Conservation (phyloP, 23 red algal genomes). For the Cyanidiococcus yangmingshanensis region DNA sequence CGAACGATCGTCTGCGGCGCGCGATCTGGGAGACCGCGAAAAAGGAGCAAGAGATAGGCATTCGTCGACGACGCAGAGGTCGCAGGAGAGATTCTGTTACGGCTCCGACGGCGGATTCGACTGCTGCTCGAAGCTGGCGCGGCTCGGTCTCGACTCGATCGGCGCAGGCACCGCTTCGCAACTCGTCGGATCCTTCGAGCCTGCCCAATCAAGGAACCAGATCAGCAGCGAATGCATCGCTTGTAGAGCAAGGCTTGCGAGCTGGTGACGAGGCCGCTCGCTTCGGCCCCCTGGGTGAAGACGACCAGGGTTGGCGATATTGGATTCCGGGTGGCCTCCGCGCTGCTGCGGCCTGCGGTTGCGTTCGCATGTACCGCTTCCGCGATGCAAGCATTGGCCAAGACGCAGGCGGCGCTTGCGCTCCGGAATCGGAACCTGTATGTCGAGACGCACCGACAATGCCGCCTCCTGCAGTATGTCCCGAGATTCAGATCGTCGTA, state of each 20-base stretch:
- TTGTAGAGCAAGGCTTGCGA: background rate
- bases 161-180: background rate
- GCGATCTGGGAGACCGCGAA: background rate
- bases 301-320: background rate
- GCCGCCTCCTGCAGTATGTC: background rate
- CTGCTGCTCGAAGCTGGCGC: background rate
- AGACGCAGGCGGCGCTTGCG: background rate
- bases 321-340: background rate
- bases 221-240: background rate
- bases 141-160: background rate
- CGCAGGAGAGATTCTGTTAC: background rate
- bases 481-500: background rate
- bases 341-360: conserved; percentile 5
- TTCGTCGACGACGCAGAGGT: background rate
- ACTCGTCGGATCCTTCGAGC: background rate
- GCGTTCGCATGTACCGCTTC: background rate
- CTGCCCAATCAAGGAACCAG: too few species aligned
- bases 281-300: background rate
- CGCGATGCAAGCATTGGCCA: background rate
- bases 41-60: background rate
- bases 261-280: background rate
- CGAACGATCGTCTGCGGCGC: conserved; percentile 1
- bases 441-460: background rate
- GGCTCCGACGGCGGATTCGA: background rate
- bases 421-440: background rate